Percentiles rank a stretch among this genome's conserved stretches.
These are phyloP conservation scores for Brettanomyces sp. DNA, from an alignment of 805 yeast genomes.

Conservation along the genomic window DNA sequence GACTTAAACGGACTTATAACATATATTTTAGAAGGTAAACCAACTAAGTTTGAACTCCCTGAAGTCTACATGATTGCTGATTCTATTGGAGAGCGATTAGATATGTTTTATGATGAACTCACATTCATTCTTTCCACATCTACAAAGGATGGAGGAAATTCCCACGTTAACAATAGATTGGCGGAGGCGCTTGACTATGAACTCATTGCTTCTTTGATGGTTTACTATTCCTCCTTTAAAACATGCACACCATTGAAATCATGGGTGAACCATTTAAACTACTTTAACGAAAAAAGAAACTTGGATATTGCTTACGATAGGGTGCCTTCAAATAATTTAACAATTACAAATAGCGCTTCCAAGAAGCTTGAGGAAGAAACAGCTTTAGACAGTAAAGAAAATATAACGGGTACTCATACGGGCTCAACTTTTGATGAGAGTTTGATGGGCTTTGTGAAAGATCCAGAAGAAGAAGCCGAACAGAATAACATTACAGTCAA, in stretches of 20 bases:
- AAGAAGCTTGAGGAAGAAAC: not conserved
- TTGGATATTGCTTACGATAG: constrained; percentile 14
- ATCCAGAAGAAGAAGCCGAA: constrained; percentile 11
- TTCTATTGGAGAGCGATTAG: constrained; percentile 9
- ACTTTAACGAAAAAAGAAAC: constrained; percentile 9
- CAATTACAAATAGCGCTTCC: constrained; percentile 1
- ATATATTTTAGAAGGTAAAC: constrained; percentile 7
- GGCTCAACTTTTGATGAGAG: constrained; percentile 15
- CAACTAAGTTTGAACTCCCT: constrained; percentile 15
- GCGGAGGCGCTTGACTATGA: constrained; percentile 15
- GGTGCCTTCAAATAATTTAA: constrained; percentile 5
- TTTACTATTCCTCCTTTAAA: constrained; percentile 16
- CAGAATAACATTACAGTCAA: not conserved
- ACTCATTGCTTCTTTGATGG: constrained; percentile 13
- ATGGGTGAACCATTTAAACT: constrained; percentile 16
- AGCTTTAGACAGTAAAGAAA: not conserved
- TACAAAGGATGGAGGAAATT: constrained; percentile 2
- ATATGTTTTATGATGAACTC: constrained; percentile 17
- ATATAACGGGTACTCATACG: not conserved
- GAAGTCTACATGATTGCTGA: constrained; percentile 10
- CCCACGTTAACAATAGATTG: not conserved
- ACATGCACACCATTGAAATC: constrained; percentile 9
- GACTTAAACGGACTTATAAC: constrained; percentile 4
- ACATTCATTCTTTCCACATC: constrained; percentile 4
- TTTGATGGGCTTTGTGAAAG: constrained; percentile 23